phyloP scores from a whole-genome alignment of 208 protist genomes.

The Blechomonas ayalai region DNA sequence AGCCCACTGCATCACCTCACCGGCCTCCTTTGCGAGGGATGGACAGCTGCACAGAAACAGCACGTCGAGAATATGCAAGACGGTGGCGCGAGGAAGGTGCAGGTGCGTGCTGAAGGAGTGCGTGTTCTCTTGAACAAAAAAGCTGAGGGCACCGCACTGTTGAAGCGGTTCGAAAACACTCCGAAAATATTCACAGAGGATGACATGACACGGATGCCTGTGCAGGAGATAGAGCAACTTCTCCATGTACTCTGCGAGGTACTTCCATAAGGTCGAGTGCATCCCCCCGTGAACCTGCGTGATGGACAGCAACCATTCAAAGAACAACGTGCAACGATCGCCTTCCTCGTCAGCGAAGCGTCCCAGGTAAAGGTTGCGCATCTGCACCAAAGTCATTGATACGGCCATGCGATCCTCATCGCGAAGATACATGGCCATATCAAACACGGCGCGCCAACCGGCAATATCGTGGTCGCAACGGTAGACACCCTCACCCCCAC shows the following conservation, averaged over 20 bases:
- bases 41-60: constrained; percentile 42
- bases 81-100: constrained; percentile 27
- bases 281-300: constrained; percentile 23
- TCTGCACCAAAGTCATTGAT: constrained; percentile 40
- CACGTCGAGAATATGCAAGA: constrained; percentile 42
- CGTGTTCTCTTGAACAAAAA: constrained; percentile 41
- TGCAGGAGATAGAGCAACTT: constrained; percentile 37
- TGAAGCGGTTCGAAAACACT: constrained; percentile 35
- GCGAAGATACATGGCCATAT: constrained; percentile 24
- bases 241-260: constrained; percentile 31
- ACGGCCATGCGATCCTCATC: constrained; percentile 55
- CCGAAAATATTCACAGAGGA: constrained; percentile 37
- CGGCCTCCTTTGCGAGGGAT: constrained; percentile 23
- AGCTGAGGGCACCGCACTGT: constrained; percentile 30
- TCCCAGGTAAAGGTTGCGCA: constrained; percentile 41
- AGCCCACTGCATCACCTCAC: constrained; percentile 29
- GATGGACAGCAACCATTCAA: constrained; percentile 48
- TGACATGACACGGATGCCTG: constrained; percentile 29
- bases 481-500: constrained; percentile 29
- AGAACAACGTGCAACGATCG: constrained; percentile 54
- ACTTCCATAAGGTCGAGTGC: constrained; percentile 51
- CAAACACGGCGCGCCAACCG: constrained; percentile 55
- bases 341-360: constrained; percentile 21
- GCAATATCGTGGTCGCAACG: constrained; percentile 61
- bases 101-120: constrained; percentile 34